Conservation (phyloP, 495 filamentous ascomycete species). For the Xylaria venustula region DNA sequence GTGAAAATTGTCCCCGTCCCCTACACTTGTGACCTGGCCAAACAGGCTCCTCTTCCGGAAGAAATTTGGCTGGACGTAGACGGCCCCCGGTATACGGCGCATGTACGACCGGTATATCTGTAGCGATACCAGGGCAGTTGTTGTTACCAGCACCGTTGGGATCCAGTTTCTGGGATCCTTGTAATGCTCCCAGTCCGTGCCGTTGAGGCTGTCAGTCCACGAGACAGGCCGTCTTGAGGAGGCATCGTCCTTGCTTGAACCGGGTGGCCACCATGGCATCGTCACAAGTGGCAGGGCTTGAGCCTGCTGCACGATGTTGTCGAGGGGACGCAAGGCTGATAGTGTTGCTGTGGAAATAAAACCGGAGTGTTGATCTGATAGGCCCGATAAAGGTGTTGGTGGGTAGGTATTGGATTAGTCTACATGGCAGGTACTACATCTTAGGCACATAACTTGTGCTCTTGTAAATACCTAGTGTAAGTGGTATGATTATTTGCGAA, state of each 20-base stretch:
- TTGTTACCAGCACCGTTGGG: constrained; percentile 67
- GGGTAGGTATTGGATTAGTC: no score
- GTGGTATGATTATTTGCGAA: no score
- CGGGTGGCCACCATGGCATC: constrained; percentile 17
- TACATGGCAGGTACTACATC: no score
- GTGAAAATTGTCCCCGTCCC: constrained; percentile 93
- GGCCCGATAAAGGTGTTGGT: not conserved
- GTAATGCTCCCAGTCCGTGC: constrained; percentile 66
- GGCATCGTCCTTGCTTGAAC: constrained; percentile 16
- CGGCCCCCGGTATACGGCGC: constrained; percentile 73
- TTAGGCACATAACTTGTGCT: no score
- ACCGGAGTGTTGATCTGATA: not conserved
- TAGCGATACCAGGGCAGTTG: constrained; percentile 57
- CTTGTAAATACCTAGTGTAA: no score
- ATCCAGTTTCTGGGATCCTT: constrained; percentile 63
- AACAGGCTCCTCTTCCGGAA: constrained; percentile 73
- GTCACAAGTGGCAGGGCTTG: constrained; percentile 2
- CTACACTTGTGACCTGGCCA: constrained; percentile 87
- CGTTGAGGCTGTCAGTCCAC: constrained; percentile 53
- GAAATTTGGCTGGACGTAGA: constrained; percentile 64
- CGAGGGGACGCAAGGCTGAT: not conserved
- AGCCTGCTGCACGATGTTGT: not conserved
- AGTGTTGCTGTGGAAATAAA: not conserved
- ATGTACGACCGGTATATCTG: constrained; percentile 72
- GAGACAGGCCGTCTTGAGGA: constrained; percentile 36